Evolutionary conservation across 2,329 filamentous ascomycete genomes (phyloP).

Genomic region (Onygenales sp.): DNA sequence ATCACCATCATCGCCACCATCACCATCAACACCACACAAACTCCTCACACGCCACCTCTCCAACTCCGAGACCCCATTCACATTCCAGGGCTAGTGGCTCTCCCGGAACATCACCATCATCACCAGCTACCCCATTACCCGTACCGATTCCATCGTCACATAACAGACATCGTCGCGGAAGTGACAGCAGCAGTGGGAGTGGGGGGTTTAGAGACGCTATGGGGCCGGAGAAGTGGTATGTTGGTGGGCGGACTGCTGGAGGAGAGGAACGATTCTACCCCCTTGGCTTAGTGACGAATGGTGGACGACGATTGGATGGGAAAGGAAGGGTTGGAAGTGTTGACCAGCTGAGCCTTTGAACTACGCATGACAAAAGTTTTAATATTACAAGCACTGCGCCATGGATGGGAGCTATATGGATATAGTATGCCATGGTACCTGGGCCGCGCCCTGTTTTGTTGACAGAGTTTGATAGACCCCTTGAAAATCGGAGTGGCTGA

Average conservation of each 20-base stretch:
- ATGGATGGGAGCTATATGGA: too few relatives aligned
- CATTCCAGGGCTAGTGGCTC: slow-evolving; percentile 12
- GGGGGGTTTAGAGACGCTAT: slow-evolving; percentile 39
- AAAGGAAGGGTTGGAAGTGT: slow-evolving; percentile 36
- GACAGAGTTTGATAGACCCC: too few relatives aligned
- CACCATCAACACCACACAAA: slow-evolving; percentile 19
- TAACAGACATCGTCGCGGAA: slow-evolving; percentile 34
- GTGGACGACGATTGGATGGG: slow-evolving; percentile 31
- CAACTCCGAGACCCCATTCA: slow-evolving; percentile 13
- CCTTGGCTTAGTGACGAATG: slow-evolving; percentile 38
- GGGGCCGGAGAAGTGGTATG: slow-evolving; percentile 43
- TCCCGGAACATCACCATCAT: slow-evolving; percentile 21
- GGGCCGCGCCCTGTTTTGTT: too few relatives aligned
- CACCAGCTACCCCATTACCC: slow-evolving; percentile 24
- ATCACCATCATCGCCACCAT: slow-evolving; percentile 34
- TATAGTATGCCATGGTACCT: too few relatives aligned
- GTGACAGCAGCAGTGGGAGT: slow-evolving; percentile 38
- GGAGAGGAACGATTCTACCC: slow-evolving; percentile 42
- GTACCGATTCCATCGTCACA: slow-evolving; percentile 27
- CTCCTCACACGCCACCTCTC: slow-evolving; percentile 11
- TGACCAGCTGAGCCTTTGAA: slow-evolving; percentile 40
- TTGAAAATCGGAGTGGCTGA: too few relatives aligned
- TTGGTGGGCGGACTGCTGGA: slow-evolving; percentile 37
- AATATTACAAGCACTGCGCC: too few relatives aligned
- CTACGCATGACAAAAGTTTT: too few relatives aligned